Base-by-base conservation (phyloP, 441 rosid genomes). In the Theobroma grandiflorum region DNA sequence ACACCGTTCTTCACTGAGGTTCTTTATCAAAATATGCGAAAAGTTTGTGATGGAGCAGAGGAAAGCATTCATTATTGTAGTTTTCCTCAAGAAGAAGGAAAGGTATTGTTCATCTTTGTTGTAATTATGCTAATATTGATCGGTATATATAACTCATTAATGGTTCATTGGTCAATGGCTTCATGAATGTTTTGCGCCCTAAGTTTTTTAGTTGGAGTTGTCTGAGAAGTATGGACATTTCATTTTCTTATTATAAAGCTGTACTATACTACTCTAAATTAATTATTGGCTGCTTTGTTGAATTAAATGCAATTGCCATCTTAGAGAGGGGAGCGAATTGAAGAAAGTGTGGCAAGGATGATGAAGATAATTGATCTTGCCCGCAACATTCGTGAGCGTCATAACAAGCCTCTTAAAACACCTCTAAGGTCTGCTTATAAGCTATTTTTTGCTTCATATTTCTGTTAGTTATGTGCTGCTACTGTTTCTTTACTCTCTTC, bases 1-100 rank as follows among this genome's bases (percentile, higher is more conserved):
- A 97, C 99, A 38, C 99, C 99, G 4, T 97, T 97, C 90, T 97
- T 95, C 81, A 93, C 99, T 1, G 99, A 97, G 85, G 91, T 89
- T 70, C 91, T 97, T 58, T 97, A 96, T 85, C 99, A 96, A 84
- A 97, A 97, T 86, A 79, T 97, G 93, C 88, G 97, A 68, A 97
- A 91, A 90, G 98, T 85, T 57, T 79, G 85, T 79, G 57, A 83
- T 75, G 90, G 90, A 67, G 89, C 94, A 18, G 98, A 94, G 85
- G 97, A 97, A 86, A 94, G 98, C 82, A 89, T 95, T 81, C 99
- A 97, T 80, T 97, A 84, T 73, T 93, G 99, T 87, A 86, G 88
- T 75, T 89, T 94, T 82, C 99, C 99, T 57, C 86, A 81, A 83
- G 92, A 74, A 79, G 97, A 93, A 86, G 99, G 98, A 81, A 82